Percentiles rank a stretch among this genome's conserved stretches.
Evolutionary conservation across 2,329 filamentous ascomycete species (phyloP).

Genomic region (Fusarium redolens): DNA sequence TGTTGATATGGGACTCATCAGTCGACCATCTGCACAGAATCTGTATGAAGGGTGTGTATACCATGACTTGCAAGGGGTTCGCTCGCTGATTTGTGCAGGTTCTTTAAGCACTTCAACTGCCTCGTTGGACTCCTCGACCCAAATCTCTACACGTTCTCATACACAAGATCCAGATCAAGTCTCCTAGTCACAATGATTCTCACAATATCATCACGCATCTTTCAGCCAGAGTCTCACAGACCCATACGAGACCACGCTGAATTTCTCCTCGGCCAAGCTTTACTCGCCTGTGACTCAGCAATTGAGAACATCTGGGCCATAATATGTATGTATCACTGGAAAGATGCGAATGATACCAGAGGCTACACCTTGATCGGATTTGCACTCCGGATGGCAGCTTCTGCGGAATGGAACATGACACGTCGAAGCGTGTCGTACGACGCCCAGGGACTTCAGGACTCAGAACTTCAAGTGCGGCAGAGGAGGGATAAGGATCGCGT

Average conservation of each 20-base stretch:
- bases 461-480: not conserved
- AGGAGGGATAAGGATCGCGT: not conserved
- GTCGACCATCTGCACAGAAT: not conserved
- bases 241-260: not conserved
- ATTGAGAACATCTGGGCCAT: constrained; percentile 7
- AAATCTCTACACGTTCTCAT: not conserved
- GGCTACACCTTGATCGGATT: not conserved
- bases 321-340: constrained; percentile 8
- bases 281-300: not conserved
- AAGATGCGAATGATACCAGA: not conserved
- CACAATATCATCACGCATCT: not conserved
- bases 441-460: rapidly evolving
- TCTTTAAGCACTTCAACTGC: not conserved
- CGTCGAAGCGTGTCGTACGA: rapidly evolving
- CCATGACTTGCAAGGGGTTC: rapidly evolving
- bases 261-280: not conserved
- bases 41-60: not conserved
- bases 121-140: not conserved
- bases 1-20: not conserved
- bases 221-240: not conserved
- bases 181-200: not conserved
- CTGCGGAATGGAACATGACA: not conserved
- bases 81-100: not conserved
- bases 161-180: not conserved
- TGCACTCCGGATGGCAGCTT: not conserved